A percentile compares a stretch with the other conserved stretches of the same genome.
Evolutionary conservation across 768 basidiomycete genomes (phyloP).

Genomic region (Candolleomyces eurysporus): DNA sequence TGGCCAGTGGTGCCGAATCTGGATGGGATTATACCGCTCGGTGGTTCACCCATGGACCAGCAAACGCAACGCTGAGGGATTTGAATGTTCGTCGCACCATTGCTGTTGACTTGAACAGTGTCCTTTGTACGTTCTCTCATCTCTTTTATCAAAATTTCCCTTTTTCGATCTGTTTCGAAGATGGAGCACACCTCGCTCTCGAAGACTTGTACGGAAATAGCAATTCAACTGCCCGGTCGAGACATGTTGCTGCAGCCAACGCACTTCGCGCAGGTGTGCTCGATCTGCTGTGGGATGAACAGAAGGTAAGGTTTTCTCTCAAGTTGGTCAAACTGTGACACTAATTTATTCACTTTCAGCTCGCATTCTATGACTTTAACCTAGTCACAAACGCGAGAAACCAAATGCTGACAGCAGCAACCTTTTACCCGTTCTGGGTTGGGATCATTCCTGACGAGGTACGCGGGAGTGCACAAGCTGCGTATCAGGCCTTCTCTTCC

Average conservation of each 20-base stretch:
- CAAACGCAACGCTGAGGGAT: constrained; percentile 55
- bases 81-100: constrained; percentile 70
- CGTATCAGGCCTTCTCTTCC: constrained; percentile 72
- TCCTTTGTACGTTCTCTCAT: constrained; percentile 60
- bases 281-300: constrained; percentile 83
- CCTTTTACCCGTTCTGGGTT: constrained; percentile 85
- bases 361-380: constrained; percentile 94
- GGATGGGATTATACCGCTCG: constrained; percentile 57
- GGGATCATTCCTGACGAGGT: constrained; percentile 80
- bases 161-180: constrained; percentile 29
- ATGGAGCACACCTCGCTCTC: constrained; percentile 62
- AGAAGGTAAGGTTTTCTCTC: constrained; percentile 39
- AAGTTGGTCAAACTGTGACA: background rate
- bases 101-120: constrained; percentile 80
- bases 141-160: background rate
- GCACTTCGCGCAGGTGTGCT: constrained; percentile 67
- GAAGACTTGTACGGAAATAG: constrained; percentile 57
- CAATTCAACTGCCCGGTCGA: constrained; percentile 39
- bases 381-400: constrained; percentile 64
- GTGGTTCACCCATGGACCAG: constrained; percentile 38
- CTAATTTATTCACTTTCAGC: constrained; percentile 22
- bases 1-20: constrained; percentile 86
- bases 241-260: constrained; percentile 57
- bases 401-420: constrained; percentile 64
- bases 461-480: constrained; percentile 47